These are phyloP conservation scores for Stemphylium vesicarium DNA, from an alignment of 2,329 filamentous ascomycete species.

Conservation along the genomic window DNA sequence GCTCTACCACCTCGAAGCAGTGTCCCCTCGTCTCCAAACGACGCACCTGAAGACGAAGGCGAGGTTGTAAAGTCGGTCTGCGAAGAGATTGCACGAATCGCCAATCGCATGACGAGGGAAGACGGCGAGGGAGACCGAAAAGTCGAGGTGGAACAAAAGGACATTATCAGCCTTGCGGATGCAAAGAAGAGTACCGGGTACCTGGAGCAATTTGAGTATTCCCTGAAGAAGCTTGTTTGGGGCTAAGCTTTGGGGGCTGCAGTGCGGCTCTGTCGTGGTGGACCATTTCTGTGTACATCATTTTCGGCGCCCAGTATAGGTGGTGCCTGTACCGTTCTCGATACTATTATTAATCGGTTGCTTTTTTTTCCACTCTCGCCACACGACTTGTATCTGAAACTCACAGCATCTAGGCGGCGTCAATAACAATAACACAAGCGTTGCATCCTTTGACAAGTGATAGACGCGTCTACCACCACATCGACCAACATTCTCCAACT, in stretches of 20 bases:
- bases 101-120: conserved; percentile 57
- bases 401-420: too few species aligned
- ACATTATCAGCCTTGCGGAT: conserved; percentile 83
- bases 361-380: too few species aligned
- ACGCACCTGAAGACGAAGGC: conserved; percentile 52
- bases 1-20: conserved; percentile 59
- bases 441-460: too few species aligned
- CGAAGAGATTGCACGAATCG: conserved; percentile 75
- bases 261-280: too few species aligned
- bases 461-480: too few species aligned
- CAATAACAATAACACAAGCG: too few species aligned
- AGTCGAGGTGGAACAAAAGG: conserved; percentile 60
- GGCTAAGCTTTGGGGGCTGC: conserved; percentile 33
- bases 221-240: conserved; percentile 95
- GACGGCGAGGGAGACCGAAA: conserved; percentile 46
- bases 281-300: too few species aligned
- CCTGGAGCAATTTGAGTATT: conserved; percentile 85
- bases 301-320: too few species aligned
- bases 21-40: conserved; percentile 27
- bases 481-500: too few species aligned
- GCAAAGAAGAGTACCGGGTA: conserved; percentile 87
- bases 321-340: too few species aligned
- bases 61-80: conserved; percentile 71
- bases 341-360: too few species aligned
- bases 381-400: too few species aligned